Conservation (phyloP, 805 yeast genomes). For the Starmerella khaoyaiensis region DNA sequence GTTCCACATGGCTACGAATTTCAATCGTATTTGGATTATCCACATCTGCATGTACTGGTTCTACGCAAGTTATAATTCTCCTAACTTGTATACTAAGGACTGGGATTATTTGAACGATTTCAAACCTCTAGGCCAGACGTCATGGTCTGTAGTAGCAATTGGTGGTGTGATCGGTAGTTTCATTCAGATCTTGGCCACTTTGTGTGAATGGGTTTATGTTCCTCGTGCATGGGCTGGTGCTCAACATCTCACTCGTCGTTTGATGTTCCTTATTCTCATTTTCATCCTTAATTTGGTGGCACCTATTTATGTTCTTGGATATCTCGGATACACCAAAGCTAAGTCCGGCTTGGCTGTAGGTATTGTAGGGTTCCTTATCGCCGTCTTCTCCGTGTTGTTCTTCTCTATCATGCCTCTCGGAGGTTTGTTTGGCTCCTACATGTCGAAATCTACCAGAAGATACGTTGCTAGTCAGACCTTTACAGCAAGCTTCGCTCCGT, state of each 20-base stretch:
- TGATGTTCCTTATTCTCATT: constrained; percentile 56
- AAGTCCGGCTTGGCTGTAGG: constrained; percentile 65
- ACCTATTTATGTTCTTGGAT: constrained; percentile 69
- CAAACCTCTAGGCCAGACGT: constrained; percentile 76
- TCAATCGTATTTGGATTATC: constrained; percentile 95
- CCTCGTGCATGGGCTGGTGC: constrained; percentile 99
- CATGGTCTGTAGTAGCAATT: constrained; percentile 86
- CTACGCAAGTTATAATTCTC: constrained; percentile 86
- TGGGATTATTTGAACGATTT: constrained; percentile 73
- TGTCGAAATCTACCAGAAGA: constrained; percentile 74
- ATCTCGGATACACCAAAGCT: constrained; percentile 49
- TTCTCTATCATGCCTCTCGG: constrained; percentile 94
- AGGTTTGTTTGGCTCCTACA: constrained; percentile 84
- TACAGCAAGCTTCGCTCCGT: constrained; percentile 77
- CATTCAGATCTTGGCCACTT: constrained; percentile 75
- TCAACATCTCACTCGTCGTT: constrained; percentile 83
- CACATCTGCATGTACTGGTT: constrained; percentile 88
- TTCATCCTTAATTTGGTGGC: constrained; percentile 71
- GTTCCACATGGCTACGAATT: constrained; percentile 89
- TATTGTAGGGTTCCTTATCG: constrained; percentile 79
- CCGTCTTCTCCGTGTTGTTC: constrained; percentile 69
- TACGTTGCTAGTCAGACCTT: constrained; percentile 90
- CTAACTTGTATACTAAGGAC: constrained; percentile 76
- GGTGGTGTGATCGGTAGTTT: constrained; percentile 81
- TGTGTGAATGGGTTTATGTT: constrained; percentile 89